Conservation (phyloP, 345 rosid species). For the Citrus maxima region DNA sequence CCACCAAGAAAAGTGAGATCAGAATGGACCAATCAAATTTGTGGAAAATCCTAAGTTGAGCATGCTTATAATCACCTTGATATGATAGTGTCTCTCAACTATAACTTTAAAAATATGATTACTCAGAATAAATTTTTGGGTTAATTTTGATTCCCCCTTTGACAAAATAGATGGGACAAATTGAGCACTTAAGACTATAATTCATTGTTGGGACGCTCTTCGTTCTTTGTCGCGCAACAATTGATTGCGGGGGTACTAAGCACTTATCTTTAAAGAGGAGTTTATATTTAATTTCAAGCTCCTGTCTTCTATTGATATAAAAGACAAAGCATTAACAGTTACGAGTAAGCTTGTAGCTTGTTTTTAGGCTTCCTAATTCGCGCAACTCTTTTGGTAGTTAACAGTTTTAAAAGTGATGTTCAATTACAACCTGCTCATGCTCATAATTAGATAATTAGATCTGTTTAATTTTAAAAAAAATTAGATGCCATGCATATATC, state of each 20-base stretch:
- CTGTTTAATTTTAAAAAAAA: too few species aligned
- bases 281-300: neutral
- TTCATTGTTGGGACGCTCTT: neutral
- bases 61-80: slow-evolving; percentile 23
- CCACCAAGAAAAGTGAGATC: slow-evolving; percentile 19
- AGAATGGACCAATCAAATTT: slow-evolving; percentile 13
- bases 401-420: too few species aligned
- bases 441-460: too few species aligned
- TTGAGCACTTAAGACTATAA: too few species aligned
- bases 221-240: neutral
- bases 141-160: neutral
- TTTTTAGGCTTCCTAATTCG: too few species aligned
- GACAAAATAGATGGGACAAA: neutral
- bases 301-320: too few species aligned
- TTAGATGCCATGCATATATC: too few species aligned
- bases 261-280: neutral
- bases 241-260: neutral
- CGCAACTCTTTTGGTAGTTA: too few species aligned
- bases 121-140: neutral
- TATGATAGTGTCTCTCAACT: slow-evolving; percentile 2
- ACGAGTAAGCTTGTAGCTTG: too few species aligned
- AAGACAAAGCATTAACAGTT: too few species aligned
- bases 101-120: neutral
- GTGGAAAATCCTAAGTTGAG: slow-evolving; percentile 17
- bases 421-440: too few species aligned